Evolutionary conservation across 371 early-diverging fungal genomes (phyloP).

Genomic region (Zancudomyces culisetae): DNA sequence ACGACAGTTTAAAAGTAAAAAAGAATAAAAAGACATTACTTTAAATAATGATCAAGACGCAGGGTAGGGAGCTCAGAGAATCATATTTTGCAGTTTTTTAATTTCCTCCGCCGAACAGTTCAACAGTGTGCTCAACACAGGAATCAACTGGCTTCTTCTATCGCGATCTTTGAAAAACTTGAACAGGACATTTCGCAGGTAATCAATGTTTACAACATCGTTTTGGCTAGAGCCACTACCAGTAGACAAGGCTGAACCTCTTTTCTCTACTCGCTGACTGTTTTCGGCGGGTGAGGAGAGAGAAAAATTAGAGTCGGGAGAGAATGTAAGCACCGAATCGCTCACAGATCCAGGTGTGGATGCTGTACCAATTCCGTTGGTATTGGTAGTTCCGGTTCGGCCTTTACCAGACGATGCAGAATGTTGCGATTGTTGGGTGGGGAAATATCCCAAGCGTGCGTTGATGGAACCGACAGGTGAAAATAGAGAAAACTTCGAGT

Average conservation of each 20-base stretch:
- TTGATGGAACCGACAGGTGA: conserved; percentile 15
- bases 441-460: conserved; percentile 2
- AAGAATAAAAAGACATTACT: not conserved
- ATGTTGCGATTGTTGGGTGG: too few species aligned
- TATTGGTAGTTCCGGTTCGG: not conserved
- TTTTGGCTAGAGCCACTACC: conserved; percentile 8
- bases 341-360: conserved; percentile 9
- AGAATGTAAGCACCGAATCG: not conserved
- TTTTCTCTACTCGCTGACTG: conserved; percentile 10
- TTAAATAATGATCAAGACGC: too few species aligned
- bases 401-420: not conserved
- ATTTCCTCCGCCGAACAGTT: conserved; percentile 63
- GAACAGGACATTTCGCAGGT: conserved; percentile 61
- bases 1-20: not conserved
- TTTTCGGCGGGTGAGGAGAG: conserved; percentile 6
- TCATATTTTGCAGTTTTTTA: conserved; percentile 30
- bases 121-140: conserved; percentile 57
- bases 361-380: conserved; percentile 5
- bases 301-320: not conserved
- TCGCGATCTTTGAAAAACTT: conserved; percentile 68
- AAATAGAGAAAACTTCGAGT: conserved; percentile 17
- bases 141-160: conserved; percentile 54
- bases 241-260: conserved; percentile 5
- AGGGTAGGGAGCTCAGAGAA: too few species aligned
- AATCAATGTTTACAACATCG: conserved; percentile 56